Conservation (phyloP, 176 grass and related monocot genomes). For the Tillandsia fasciculata region DNA sequence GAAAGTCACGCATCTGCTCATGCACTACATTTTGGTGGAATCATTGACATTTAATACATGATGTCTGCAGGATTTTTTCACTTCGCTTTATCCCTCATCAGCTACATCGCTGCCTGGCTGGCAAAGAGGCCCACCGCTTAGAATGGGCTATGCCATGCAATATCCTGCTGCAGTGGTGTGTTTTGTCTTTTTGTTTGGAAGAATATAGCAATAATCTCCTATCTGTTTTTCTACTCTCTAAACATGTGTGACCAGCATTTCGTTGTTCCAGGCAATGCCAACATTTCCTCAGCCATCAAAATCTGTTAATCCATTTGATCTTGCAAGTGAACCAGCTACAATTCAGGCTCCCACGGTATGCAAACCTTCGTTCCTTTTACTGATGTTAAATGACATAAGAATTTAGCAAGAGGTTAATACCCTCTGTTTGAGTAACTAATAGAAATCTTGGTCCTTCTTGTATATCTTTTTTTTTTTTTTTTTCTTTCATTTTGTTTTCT, state of each 20-base stretch:
- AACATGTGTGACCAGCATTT: slow-evolving; percentile 15
- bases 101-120: slow-evolving; percentile 47
- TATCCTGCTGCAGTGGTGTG: slow-evolving; percentile 64
- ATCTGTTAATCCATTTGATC: slow-evolving; percentile 88
- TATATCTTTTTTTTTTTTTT: too few species aligned
- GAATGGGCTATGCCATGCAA: slow-evolving; percentile 80
- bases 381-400: neutral
- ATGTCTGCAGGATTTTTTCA: slow-evolving; percentile 69
- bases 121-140: slow-evolving; percentile 57
- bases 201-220: neutral
- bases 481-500: too few species aligned
- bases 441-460: too few species aligned
- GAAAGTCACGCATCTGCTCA: slow-evolving; percentile 12
- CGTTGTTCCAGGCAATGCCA: slow-evolving; percentile 61
- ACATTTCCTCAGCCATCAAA: slow-evolving; percentile 32
- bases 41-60: slow-evolving; percentile 12
- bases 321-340: slow-evolving; percentile 49
- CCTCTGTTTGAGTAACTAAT: too few species aligned
- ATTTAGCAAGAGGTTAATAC: too few species aligned
- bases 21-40: slow-evolving; percentile 7
- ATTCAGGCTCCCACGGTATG: slow-evolving; percentile 41
- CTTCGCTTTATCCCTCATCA: slow-evolving; percentile 59
- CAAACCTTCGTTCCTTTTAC: neutral
- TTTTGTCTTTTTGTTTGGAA: slow-evolving; percentile 13
- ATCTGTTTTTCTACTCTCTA: slow-evolving; percentile 10